phyloP scores from a whole-genome alignment of 805 yeast genomes.

The Nakazawaea siamensis region DNA sequence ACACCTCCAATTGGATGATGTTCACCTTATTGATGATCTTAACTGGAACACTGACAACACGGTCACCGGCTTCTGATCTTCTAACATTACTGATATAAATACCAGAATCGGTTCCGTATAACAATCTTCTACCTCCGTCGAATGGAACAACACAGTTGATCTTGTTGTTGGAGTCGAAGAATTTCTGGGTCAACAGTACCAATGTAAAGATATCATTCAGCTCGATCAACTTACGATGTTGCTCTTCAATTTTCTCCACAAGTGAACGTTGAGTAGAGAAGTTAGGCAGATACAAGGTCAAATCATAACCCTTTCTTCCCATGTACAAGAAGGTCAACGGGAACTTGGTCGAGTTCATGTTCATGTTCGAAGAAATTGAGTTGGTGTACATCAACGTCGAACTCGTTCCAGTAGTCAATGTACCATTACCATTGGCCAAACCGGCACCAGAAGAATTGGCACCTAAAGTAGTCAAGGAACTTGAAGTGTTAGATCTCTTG shows the following conservation, averaged over 20 bases:
- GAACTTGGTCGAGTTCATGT: slow-evolving; percentile 24
- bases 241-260: slow-evolving; percentile 69
- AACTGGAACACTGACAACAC: slow-evolving; percentile 63
- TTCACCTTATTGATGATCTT: slow-evolving; percentile 67
- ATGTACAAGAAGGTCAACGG: slow-evolving; percentile 45
- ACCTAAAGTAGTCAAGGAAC: neutral
- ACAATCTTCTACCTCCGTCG: slow-evolving; percentile 85
- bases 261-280: slow-evolving; percentile 66
- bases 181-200: slow-evolving; percentile 64
- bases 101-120: slow-evolving; percentile 91
- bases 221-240: slow-evolving; percentile 64
- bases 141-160: slow-evolving; percentile 90
- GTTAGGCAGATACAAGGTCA: slow-evolving; percentile 45
- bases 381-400: slow-evolving; percentile 15
- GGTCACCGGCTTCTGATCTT: slow-evolving; percentile 35
- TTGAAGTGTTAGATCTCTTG: slow-evolving; percentile 16
- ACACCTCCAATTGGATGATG: slow-evolving; percentile 82
- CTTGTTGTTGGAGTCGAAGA: slow-evolving; percentile 65
- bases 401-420: neutral
- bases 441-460: neutral
- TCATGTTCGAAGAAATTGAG: slow-evolving; percentile 13
- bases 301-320: slow-evolving; percentile 47
- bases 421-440: neutral
- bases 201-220: slow-evolving; percentile 75
- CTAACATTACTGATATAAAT: slow-evolving; percentile 73